A percentile compares a stretch with the other conserved stretches of the same genome.
These are phyloP conservation scores for Erythrobasidium hasegawianum DNA, from an alignment of 1,284 basidiomycete species.

Conservation along the genomic window DNA sequence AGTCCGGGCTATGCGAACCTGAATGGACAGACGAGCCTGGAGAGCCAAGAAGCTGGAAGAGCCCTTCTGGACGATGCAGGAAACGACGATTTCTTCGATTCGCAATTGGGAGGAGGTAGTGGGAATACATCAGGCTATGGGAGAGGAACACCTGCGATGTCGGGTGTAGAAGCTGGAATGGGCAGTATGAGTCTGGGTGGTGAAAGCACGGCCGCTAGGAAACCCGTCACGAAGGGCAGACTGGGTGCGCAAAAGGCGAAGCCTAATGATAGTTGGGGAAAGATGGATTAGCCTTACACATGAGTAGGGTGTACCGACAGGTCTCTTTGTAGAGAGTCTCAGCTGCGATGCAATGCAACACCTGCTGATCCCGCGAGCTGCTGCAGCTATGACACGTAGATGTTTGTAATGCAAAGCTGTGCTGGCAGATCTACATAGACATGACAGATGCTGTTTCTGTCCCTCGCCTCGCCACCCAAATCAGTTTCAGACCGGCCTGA, in stretches of 20 bases:
- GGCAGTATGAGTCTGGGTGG: slow-evolving; percentile 2
- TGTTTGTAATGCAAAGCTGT: too few relatives aligned
- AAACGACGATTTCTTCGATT: slow-evolving; percentile 41
- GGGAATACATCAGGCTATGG: slow-evolving; percentile 1
- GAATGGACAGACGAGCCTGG: slow-evolving; percentile 17
- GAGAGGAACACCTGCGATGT: not conserved
- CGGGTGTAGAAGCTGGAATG: slow-evolving; percentile 4
- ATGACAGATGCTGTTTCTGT: too few relatives aligned
- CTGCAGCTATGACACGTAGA: too few relatives aligned
- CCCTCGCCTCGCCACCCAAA: too few relatives aligned
- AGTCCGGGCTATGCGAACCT: slow-evolving; percentile 26
- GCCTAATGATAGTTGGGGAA: slow-evolving; percentile 39
- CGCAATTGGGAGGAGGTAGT: slow-evolving; percentile 31
- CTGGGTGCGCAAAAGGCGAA: slow-evolving; percentile 21
- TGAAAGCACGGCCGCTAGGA: slow-evolving; percentile 1
- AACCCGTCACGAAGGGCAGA: slow-evolving; percentile 19
- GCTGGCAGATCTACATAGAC: too few relatives aligned
- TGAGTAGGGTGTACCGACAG: too few relatives aligned
- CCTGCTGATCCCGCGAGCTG: too few relatives aligned
- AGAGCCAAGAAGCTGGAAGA: slow-evolving; percentile 21
- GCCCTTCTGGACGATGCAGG: slow-evolving; percentile 23
- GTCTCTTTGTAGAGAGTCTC: too few relatives aligned
- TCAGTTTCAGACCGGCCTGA: too few relatives aligned
- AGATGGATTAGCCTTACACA: slow-evolving; percentile 32
- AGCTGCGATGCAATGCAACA: too few relatives aligned